Percentiles rank a stretch among this genome's conserved stretches.
Conservation (phyloP, 441 rosid genomes). For the Capsella rubella region DNA sequence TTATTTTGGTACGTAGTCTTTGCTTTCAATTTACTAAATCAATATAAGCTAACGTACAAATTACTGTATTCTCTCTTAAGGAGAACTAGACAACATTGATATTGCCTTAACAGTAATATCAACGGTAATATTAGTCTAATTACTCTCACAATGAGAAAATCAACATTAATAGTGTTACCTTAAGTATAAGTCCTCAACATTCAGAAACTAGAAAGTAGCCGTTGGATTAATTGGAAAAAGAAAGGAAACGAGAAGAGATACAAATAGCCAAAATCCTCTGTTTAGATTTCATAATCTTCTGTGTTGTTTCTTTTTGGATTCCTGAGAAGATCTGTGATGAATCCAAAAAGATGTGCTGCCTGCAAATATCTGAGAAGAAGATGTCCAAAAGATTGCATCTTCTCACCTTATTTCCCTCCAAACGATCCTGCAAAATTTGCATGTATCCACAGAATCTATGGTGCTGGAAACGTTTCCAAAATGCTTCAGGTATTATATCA, state of each 20-base stretch:
- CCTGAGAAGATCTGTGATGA: constrained; percentile 37
- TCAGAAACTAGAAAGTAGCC: constrained; percentile 41
- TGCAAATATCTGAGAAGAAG: constrained; percentile 58
- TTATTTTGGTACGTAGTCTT: neutral
- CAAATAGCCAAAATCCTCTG: constrained; percentile 30
- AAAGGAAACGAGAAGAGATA: constrained; percentile 37
- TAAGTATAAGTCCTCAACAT: constrained; percentile 20
- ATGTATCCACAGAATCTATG: constrained; percentile 62
- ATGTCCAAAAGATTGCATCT: constrained; percentile 64
- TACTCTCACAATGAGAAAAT: constrained; percentile 15
- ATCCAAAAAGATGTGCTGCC: constrained; percentile 61
- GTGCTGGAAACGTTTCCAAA: constrained; percentile 70
- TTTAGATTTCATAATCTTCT: constrained; percentile 41
- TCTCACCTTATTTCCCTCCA: constrained; percentile 67
- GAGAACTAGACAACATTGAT: neutral
- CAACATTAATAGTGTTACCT: constrained; percentile 31
- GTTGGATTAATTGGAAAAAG: constrained; percentile 35
- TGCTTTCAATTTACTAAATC: neutral
- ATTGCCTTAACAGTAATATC: neutral
- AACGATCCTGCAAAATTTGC: constrained; percentile 58
- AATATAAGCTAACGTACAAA: neutral
- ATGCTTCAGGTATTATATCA: constrained; percentile 58
- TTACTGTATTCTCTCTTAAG: no score
- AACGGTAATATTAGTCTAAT: constrained; percentile 29
- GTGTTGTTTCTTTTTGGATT: neutral